Conservation (phyloP, 805 yeast genomes). For the Pichia kluyveri region DNA sequence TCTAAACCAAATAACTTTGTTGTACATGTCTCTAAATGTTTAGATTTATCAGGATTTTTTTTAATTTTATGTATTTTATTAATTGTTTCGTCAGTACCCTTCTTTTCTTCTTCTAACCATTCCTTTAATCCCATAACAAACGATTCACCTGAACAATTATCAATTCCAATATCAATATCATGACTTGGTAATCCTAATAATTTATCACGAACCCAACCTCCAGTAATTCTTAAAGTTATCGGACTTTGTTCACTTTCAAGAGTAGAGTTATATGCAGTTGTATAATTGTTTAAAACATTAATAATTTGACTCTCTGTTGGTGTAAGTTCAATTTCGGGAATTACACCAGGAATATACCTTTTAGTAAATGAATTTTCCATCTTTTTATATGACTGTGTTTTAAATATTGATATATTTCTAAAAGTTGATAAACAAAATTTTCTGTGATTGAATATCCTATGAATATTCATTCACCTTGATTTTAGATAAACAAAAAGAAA, state of each 20-base stretch:
- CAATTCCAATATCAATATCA: slow-evolving; percentile 89
- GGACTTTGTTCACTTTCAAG: slow-evolving; percentile 8
- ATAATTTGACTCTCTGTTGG: slow-evolving; percentile 19
- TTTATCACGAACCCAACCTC: slow-evolving; percentile 98
- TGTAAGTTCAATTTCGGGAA: slow-evolving; percentile 14
- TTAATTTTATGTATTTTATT: slow-evolving; percentile 57
- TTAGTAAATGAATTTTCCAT: slow-evolving; percentile 1
- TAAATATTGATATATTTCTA: not conserved
- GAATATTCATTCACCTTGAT: too few species aligned
- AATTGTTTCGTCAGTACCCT: not conserved
- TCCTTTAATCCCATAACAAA: slow-evolving; percentile 63
- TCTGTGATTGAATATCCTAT: not conserved
- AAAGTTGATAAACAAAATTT: not conserved
- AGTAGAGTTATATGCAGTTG: slow-evolving; percentile 16
- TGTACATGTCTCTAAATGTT: slow-evolving; percentile 95
- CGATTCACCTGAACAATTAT: slow-evolving; percentile 73
- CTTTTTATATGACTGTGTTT: not conserved
- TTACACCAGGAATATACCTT: not conserved
- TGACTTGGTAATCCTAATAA: slow-evolving; percentile 69
- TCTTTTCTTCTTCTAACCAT: slow-evolving; percentile 27
- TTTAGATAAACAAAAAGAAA: too few species aligned
- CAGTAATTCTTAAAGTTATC: slow-evolving; percentile 65
- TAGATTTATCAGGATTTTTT: slow-evolving; percentile 90
- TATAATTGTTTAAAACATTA: slow-evolving; percentile 19
- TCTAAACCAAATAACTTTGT: slow-evolving; percentile 78